These are phyloP conservation scores for Erodium moschatum DNA, from an alignment of 441 rosid species.

Conservation along the genomic window DNA sequence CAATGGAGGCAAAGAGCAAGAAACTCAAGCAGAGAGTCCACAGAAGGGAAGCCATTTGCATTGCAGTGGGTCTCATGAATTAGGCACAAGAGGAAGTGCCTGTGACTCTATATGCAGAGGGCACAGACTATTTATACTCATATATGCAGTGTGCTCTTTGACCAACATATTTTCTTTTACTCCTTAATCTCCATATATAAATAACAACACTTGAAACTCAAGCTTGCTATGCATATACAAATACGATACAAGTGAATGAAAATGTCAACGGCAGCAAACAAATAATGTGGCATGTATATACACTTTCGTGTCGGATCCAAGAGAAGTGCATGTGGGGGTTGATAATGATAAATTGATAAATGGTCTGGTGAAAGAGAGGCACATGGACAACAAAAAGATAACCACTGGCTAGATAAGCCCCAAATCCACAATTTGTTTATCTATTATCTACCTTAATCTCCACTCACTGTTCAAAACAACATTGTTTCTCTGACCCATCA, in stretches of 20 bases:
- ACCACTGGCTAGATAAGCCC: neutral
- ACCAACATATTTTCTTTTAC: neutral
- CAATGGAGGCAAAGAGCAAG: slow-evolving; percentile 28
- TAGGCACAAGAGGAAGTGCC: neutral
- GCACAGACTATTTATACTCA: neutral
- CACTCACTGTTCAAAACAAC: no score
- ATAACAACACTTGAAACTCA: no score
- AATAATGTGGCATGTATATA: no score
- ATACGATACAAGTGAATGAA: neutral
- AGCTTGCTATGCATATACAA: no score
- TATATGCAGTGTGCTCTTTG: neutral
- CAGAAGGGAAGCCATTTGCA: slow-evolving; percentile 37
- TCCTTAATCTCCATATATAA: no score
- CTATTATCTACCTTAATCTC: neutral
- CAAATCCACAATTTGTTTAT: neutral
- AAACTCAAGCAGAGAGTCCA: slow-evolving; percentile 34
- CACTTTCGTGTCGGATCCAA: neutral
- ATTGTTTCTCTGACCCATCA: no score
- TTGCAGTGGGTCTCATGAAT: slow-evolving; percentile 6
- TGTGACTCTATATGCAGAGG: neutral
- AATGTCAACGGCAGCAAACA: neutral
- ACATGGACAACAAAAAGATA: neutral
- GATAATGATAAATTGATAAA: neutral
- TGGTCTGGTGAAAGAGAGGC: neutral
- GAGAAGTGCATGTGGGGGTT: neutral